Conservation (phyloP, 352 stramenopile genomes). For the Globisporangium yorkense region DNA sequence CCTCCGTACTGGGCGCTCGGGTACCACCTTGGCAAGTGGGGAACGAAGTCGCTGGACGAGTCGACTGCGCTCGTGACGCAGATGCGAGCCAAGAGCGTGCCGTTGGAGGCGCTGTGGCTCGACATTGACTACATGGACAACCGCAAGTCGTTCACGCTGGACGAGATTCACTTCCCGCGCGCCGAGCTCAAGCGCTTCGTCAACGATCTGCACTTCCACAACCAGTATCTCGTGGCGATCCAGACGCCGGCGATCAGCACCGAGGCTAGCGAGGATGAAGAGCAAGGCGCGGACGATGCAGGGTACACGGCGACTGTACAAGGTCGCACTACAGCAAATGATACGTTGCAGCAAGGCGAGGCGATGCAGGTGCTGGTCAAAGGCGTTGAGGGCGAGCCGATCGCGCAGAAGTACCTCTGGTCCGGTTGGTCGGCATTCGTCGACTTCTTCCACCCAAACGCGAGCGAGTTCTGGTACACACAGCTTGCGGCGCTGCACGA, state of each 20-base stretch:
- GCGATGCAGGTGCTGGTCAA: slow-evolving; percentile 75
- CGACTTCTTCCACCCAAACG: slow-evolving; percentile 82
- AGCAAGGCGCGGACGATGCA: neutral
- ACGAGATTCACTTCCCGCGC: slow-evolving; percentile 44
- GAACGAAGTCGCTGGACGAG: slow-evolving; percentile 29
- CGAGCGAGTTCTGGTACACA: slow-evolving; percentile 60
- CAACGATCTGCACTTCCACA: slow-evolving; percentile 75
- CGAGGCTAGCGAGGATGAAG: neutral
- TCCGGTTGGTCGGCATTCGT: slow-evolving; percentile 67
- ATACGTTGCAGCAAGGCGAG: slow-evolving; percentile 31
- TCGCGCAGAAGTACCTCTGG: slow-evolving; percentile 63
- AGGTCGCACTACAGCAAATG: neutral
- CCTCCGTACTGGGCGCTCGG: slow-evolving; percentile 84
- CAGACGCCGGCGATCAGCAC: slow-evolving; percentile 57
- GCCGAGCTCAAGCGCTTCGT: slow-evolving; percentile 46
- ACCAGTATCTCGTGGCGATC: slow-evolving; percentile 69
- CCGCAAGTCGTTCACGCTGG: slow-evolving; percentile 49
- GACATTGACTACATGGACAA: slow-evolving; percentile 60
- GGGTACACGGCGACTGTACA: neutral
- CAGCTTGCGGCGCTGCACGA: slow-evolving; percentile 58
- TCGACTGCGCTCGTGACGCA: slow-evolving; percentile 26
- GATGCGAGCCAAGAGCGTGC: slow-evolving; percentile 39
- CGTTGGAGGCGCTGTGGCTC: slow-evolving; percentile 78
- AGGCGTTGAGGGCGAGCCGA: slow-evolving; percentile 49
- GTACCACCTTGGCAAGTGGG: slow-evolving; percentile 65